Percentiles rank a stretch among this genome's conserved stretches.
Evolutionary conservation across 768 basidiomycete genomes (phyloP).

Genomic region (Fibroporia radiculosa): DNA sequence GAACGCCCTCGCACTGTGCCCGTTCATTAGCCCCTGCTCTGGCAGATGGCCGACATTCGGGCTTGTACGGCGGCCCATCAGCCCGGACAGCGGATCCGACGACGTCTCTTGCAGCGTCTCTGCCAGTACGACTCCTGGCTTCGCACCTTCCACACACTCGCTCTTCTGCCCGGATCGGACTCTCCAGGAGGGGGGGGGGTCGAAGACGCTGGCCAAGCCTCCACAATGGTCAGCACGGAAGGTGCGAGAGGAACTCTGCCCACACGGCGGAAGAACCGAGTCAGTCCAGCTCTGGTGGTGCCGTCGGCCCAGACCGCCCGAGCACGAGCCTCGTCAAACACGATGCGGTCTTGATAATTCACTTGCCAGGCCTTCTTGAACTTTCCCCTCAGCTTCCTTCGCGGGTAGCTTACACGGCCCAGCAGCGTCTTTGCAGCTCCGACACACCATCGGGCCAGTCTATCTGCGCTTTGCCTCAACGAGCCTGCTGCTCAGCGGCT

Average conservation of each 20-base stretch:
- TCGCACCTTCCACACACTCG: background rate
- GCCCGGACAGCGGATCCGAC: background rate
- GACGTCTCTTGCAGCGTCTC: background rate
- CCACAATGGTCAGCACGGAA: no score
- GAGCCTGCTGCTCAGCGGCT: background rate
- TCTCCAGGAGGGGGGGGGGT: background rate
- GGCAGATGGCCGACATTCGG: background rate
- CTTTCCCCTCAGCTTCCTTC: background rate
- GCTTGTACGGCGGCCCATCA: background rate
- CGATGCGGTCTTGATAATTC: background rate
- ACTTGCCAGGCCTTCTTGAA: background rate
- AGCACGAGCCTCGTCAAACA: background rate
- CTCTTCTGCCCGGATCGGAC: background rate
- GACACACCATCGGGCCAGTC: background rate
- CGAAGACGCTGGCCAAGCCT: background rate
- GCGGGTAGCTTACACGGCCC: background rate
- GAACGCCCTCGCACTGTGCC: background rate
- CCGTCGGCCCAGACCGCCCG: background rate
- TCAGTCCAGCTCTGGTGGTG: background rate
- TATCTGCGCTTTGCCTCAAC: background rate
- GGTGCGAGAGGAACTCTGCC: background rate
- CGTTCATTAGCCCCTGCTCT: background rate
- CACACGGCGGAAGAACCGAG: background rate
- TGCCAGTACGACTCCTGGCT: background rate
- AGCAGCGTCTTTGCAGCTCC: background rate